phyloP scores from a whole-genome alignment of 176 grass and related monocot species.

The Panicum miliaceum region DNA sequence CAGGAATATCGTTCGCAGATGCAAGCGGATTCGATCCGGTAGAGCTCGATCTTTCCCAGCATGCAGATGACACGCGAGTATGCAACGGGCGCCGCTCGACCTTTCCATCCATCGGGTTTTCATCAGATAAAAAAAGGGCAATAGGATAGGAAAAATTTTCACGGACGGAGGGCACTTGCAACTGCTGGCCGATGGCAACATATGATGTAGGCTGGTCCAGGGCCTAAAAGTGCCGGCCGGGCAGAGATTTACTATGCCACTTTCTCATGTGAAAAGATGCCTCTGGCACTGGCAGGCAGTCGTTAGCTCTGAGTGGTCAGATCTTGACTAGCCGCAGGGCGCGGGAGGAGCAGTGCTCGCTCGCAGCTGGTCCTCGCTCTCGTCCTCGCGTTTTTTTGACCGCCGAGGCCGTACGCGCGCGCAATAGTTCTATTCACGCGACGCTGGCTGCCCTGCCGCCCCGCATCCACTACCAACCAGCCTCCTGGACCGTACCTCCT shows the following conservation, averaged over 20 bases:
- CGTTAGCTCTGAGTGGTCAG: slow-evolving; percentile 48
- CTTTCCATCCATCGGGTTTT: too few species aligned
- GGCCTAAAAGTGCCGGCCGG: slow-evolving; percentile 22
- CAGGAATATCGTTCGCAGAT: slow-evolving; percentile 55
- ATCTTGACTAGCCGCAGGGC: slow-evolving; percentile 56
- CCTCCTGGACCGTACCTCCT: not conserved
- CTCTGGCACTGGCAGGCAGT: slow-evolving; percentile 29
- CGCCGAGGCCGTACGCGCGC: not conserved
- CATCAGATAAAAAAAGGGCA: too few species aligned
- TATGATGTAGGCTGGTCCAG: slow-evolving; percentile 43
- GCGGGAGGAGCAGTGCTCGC: not conserved
- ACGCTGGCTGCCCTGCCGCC: not conserved
- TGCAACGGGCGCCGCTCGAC: not conserved
- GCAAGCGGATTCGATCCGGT: slow-evolving; percentile 6
- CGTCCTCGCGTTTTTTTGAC: slow-evolving; percentile 32
- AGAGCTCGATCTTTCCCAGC: too few species aligned
- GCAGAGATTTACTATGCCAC: slow-evolving; percentile 10
- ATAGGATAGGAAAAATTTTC: too few species aligned
- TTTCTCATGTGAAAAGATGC: slow-evolving; percentile 65
- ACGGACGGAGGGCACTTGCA: not conserved
- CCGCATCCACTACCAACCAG: too few species aligned
- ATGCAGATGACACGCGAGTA: not conserved
- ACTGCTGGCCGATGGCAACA: not conserved
- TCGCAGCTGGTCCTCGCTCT: not conserved
- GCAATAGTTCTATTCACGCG: slow-evolving; percentile 34